Conservation (phyloP, 495 filamentous ascomycete genomes). For the Talaromyces thailandensis region DNA sequence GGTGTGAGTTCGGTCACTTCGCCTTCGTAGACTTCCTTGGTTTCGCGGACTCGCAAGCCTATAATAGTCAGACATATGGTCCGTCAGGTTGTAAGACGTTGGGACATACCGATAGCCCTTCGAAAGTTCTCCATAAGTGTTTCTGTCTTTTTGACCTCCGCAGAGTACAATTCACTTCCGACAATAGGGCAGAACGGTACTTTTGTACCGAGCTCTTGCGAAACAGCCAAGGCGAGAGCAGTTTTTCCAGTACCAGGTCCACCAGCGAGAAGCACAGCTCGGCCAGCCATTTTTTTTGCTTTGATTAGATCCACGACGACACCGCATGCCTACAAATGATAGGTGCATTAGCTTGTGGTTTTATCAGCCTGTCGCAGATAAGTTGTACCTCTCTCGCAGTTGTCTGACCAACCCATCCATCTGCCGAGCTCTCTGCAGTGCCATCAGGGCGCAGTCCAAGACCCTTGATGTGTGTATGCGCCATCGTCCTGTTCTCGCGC, state of each 20-base stretch:
- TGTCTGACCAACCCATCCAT: slow-evolving; percentile 84
- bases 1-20: slow-evolving; percentile 94
- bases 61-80: slow-evolving; percentile 12
- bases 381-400: slow-evolving; percentile 71
- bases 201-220: slow-evolving; percentile 91
- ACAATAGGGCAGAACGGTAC: slow-evolving; percentile 97
- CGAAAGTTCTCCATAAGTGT: slow-evolving; percentile 98
- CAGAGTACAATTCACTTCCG: slow-evolving; percentile 91
- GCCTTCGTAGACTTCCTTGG: slow-evolving; percentile 96
- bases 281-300: slow-evolving; percentile 92
- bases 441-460: slow-evolving; percentile 79
- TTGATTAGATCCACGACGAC: slow-evolving; percentile 91
- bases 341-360: slow-evolving; percentile 3
- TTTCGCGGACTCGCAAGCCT: slow-evolving; percentile 88
- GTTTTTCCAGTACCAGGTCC: slow-evolving; percentile 96
- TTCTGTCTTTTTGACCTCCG: slow-evolving; percentile 98
- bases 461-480: slow-evolving; percentile 95
- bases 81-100: not conserved
- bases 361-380: not conserved
- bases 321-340: slow-evolving; percentile 69
- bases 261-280: slow-evolving; percentile 86
- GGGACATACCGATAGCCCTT: slow-evolving; percentile 69
- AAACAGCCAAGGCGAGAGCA: slow-evolving; percentile 85
- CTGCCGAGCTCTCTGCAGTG: slow-evolving; percentile 62
- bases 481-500: slow-evolving; percentile 90